Base-by-base conservation (phyloP, 768 basidiomycete genomes). In the Scleroderma bovista region DNA sequence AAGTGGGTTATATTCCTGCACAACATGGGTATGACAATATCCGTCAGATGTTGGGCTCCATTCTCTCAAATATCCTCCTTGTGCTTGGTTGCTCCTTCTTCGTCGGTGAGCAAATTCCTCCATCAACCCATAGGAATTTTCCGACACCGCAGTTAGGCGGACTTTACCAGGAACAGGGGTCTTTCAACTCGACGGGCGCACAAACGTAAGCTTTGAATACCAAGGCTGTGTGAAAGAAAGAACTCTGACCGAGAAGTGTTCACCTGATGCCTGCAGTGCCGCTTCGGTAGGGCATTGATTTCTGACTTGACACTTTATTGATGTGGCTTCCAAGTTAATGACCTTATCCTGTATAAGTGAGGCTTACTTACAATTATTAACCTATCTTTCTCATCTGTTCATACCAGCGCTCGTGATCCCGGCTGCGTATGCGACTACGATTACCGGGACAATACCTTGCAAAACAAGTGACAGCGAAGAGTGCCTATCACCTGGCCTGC, bases 11-110 rank as follows among this genome's bases (percentile, higher is more conserved):
- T 17, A 50, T 40, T 17, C 20, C 23, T n/a, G 13, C 39, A 5
- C 32, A 37, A 36, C 20, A 17, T 44, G 10, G n/a, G 38, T 36
- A 19, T 8, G 20, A 9, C 23, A 16, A 24, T 20, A 15, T 49
- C 9, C 43, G 34, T 55, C 9, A 88, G 88, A 83, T 95, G 78
- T 78, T 96, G 40, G 93, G 93, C 17, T 93, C 90, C 24, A 88
- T 96, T 52, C 69, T 96, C 34, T 93, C 91, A 12, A 96, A 96
- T 67, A 73, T 94, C 34, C 77, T 96, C 9, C 75, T 96, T 33
- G 93, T 97, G 16, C 74, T 97, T 13, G 93, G 93, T 7, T 91
- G 87, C 67, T 91, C 89, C 13, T 94, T 94, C 75, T 71, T 94
- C 47, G 90, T 89, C 43, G 86, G 84, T 81, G 52, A 51, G 73